Conservation (phyloP, 768 basidiomycete genomes). For the Strobilomyces confusus region DNA sequence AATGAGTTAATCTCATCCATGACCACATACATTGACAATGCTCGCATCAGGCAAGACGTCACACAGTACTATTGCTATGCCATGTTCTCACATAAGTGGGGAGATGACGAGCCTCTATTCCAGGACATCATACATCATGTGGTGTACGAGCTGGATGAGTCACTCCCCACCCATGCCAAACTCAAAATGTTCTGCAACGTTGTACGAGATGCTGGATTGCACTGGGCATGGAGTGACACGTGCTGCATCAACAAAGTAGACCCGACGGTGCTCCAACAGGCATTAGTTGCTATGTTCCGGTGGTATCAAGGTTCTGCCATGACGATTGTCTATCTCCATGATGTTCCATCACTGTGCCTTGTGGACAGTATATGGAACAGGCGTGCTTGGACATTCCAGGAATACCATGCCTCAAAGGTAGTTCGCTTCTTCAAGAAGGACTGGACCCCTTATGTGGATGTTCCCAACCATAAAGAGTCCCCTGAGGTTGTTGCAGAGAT, state of each 20-base stretch:
- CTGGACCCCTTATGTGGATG: neutral
- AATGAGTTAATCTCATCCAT: neutral
- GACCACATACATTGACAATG: neutral
- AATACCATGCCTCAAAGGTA: conserved; percentile 1
- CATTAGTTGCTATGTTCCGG: conserved; percentile 5
- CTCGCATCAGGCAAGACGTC: neutral
- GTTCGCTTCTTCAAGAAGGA: neutral
- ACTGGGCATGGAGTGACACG: conserved; percentile 10
- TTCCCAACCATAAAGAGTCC: conserved; percentile 1
- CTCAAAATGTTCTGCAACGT: conserved; percentile 7
- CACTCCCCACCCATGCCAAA: neutral
- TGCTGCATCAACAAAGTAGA: conserved; percentile 3
- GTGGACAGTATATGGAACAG: neutral
- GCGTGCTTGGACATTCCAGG: neutral
- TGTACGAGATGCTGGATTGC: neutral
- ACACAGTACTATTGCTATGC: neutral
- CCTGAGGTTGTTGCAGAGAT: conserved; percentile 3
- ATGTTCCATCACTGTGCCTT: neutral
- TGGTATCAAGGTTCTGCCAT: conserved; percentile 7
- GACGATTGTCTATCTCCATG: neutral
- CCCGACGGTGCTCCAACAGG: neutral
- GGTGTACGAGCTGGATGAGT: neutral
- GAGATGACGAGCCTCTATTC: neutral
- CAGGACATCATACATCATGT: neutral
- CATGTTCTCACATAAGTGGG: conserved; percentile 1